Conservation (phyloP, 2,329 filamentous ascomycete genomes). For the Hymenoscyphus linearis region DNA sequence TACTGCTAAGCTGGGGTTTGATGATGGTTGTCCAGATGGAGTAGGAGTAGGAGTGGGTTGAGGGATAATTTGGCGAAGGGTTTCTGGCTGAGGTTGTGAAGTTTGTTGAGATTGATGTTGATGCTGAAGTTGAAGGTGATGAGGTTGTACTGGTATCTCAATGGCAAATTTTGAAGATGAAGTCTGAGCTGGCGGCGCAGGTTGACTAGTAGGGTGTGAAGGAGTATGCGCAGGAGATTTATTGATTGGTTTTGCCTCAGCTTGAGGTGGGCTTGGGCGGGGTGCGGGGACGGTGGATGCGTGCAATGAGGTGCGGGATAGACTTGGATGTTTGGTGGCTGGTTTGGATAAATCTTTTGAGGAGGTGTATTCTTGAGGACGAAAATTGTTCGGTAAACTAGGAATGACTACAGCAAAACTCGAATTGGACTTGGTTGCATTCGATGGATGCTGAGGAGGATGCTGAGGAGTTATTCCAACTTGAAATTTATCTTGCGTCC, state of each 20-base stretch:
- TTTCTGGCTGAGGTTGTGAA: background rate
- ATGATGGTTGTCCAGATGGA: conserved; percentile 6
- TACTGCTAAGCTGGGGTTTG: conserved; percentile 20
- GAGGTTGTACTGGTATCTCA: conserved; percentile 1
- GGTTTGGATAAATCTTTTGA: conserved; percentile 28
- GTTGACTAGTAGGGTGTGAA: conserved; percentile 10
- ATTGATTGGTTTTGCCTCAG: background rate
- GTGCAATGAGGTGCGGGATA: conserved; percentile 41
- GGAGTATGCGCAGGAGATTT: conserved; percentile 1
- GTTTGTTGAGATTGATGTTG: conserved; percentile 2
- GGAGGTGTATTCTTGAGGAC: conserved; percentile 26
- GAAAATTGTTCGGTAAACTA: conserved; percentile 19
- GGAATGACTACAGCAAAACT: conserved; percentile 27
- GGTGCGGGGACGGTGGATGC: conserved; percentile 36
- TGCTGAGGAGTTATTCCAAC: conserved; percentile 19
- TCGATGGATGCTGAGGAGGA: conserved; percentile 33
- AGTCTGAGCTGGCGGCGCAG: conserved; percentile 8
- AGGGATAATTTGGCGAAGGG: conserved; percentile 1
- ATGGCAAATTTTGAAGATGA: conserved; percentile 1
- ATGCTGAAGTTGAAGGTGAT: conserved; percentile 1
- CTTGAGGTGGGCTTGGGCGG: conserved; percentile 14
- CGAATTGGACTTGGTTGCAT: conserved; percentile 36
- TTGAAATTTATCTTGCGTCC: conserved; percentile 2
- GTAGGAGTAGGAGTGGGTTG: conserved; percentile 3
- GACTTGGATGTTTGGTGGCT: conserved; percentile 3